phyloP scores from a whole-genome alignment of 441 rosid genomes.

The Brassica hybrid region DNA sequence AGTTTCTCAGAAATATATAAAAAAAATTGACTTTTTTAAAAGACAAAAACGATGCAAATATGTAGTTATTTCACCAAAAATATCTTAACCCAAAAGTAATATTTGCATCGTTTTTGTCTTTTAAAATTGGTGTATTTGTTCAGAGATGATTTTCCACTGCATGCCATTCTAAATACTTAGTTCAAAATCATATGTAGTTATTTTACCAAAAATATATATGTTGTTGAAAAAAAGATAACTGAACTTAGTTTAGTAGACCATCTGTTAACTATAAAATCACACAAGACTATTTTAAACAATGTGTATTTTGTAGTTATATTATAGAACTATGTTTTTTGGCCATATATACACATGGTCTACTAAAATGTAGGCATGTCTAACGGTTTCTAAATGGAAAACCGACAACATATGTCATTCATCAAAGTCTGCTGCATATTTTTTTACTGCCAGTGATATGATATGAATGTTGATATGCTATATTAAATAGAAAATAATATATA shows the following conservation, averaged over 20 bases:
- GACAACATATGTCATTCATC: slow-evolving; percentile 4
- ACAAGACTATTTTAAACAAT: not conserved
- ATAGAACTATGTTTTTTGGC: not conserved
- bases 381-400: not conserved
- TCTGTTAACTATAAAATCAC: not conserved
- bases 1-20: too few species aligned
- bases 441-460: slow-evolving; percentile 6
- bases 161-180: not conserved
- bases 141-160: not conserved
- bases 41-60: too few species aligned
- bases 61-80: too few species aligned
- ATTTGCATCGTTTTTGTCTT: too few species aligned
- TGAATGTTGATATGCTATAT: not conserved
- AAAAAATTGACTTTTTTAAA: too few species aligned
- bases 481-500: not conserved
- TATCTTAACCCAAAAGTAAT: too few species aligned
- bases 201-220: not conserved
- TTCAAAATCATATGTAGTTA: not conserved
- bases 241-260: not conserved
- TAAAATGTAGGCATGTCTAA: slow-evolving; percentile 11
- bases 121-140: not conserved
- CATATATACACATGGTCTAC: slow-evolving; percentile 17
- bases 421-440: slow-evolving; percentile 11
- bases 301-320: not conserved
- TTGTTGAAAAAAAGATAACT: not conserved